A percentile compares a stretch with the other conserved stretches of the same genome.
Conservation (phyloP, 371 early-diverging fungal species). For the Fennellomyces sp. region DNA sequence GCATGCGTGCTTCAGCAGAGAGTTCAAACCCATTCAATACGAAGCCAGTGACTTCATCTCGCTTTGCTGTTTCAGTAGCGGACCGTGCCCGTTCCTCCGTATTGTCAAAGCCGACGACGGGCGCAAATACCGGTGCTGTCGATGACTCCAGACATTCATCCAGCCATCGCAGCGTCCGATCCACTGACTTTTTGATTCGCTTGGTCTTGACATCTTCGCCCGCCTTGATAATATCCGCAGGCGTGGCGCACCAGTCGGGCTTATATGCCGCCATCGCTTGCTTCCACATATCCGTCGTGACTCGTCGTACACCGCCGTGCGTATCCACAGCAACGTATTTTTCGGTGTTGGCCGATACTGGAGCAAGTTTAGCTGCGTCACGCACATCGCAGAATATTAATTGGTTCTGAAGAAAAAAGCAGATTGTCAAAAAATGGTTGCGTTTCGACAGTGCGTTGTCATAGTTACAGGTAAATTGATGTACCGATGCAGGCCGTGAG, state of each 20-base stretch:
- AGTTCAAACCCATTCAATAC: constrained; percentile 41
- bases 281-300: constrained; percentile 58
- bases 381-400: constrained; percentile 67
- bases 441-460: constrained; percentile 8
- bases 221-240: constrained; percentile 44
- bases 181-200: constrained; percentile 67
- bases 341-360: constrained; percentile 60
- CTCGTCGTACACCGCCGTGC: constrained; percentile 65
- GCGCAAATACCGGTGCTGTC: constrained; percentile 54
- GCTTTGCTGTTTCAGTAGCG: constrained; percentile 56
- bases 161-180: constrained; percentile 69
- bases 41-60: constrained; percentile 52
- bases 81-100: constrained; percentile 60
- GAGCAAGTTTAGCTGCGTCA: constrained; percentile 55
- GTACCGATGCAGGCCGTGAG: constrained; percentile 58
- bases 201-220: constrained; percentile 57
- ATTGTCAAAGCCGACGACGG: constrained; percentile 55
- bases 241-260: constrained; percentile 57
- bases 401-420: constrained; percentile 30
- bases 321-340: constrained; percentile 69
- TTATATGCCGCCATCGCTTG: constrained; percentile 49
- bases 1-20: constrained; percentile 13
- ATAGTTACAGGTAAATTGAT: constrained; percentile 48
- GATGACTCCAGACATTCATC: constrained; percentile 23
- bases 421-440: background rate